These are phyloP conservation scores for Chytriomyces confervae DNA, from an alignment of 192 early-diverging fungal genomes.

Conservation along the genomic window DNA sequence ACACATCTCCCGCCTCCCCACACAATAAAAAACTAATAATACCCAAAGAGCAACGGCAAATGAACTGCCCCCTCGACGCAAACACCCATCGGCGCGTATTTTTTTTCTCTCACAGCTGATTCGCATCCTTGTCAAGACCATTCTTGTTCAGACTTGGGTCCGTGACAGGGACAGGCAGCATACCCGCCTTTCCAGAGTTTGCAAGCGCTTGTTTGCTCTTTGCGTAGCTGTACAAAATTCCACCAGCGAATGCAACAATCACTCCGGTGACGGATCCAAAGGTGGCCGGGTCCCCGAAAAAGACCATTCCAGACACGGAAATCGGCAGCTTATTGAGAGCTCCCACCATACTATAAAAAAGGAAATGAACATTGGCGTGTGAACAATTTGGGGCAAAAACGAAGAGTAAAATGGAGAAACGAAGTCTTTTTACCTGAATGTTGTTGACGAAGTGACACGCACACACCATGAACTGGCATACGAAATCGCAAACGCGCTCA, in stretches of 20 bases:
- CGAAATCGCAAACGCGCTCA: slow-evolving; percentile 88
- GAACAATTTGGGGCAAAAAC: slow-evolving; percentile 11
- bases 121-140: slow-evolving; percentile 7
- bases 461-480: slow-evolving; percentile 85
- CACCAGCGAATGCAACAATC: slow-evolving; percentile 60
- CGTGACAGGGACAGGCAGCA: neutral
- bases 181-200: neutral
- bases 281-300: slow-evolving; percentile 84
- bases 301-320: slow-evolving; percentile 91
- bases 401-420: no score
- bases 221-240: slow-evolving; percentile 30
- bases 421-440: slow-evolving; percentile 44
- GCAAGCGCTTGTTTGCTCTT: slow-evolving; percentile 22
- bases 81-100: no score
- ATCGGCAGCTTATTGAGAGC: slow-evolving; percentile 98
- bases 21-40: no score
- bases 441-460: slow-evolving; percentile 65
- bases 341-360: slow-evolving; percentile 79
- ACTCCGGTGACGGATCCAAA: slow-evolving; percentile 83
- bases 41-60: no score
- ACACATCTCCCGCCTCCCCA: no score
- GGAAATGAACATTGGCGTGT: neutral
- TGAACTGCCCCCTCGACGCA: no score
- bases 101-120: no score
- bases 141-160: slow-evolving; percentile 3